A percentile compares a stretch with the other conserved stretches of the same genome.
Conservation (phyloP, 1,139 yeast genomes). For the Lodderomyces margitis region DNA sequence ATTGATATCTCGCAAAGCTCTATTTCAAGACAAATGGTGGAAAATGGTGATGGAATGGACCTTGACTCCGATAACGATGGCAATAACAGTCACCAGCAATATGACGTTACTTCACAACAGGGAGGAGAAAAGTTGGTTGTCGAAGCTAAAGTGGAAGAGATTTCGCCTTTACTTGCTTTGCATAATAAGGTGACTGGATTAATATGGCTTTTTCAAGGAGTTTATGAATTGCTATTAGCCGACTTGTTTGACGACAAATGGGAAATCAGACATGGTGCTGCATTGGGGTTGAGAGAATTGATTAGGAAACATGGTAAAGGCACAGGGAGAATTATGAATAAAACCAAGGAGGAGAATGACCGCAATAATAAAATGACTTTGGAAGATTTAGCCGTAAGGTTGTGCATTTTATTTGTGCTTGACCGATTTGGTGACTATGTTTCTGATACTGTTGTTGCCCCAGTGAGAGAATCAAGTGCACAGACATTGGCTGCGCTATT, state of each 20-base stretch:
- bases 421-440: conserved; percentile 98
- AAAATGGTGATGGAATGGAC: conserved; percentile 21
- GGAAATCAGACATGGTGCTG: conserved; percentile 97
- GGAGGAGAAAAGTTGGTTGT: conserved; percentile 82
- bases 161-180: conserved; percentile 70
- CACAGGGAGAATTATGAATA: conserved; percentile 79
- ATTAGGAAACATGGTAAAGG: conserved; percentile 81
- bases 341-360: conserved; percentile 60
- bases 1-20: conserved; percentile 81
- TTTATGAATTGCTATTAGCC: conserved; percentile 77
- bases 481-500: conserved; percentile 90
- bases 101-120: conserved; percentile 73
- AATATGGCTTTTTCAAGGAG: conserved; percentile 97
- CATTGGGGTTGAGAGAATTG: conserved; percentile 86
- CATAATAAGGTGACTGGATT: conserved; percentile 75
- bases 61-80: conserved; percentile 16
- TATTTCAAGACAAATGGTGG: conserved; percentile 58
- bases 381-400: conserved; percentile 84
- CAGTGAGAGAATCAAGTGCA: conserved; percentile 95
- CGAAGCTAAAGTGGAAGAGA: conserved; percentile 69
- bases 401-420: conserved; percentile 83
- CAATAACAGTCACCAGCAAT: conserved; percentile 20
- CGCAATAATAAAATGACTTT: conserved; percentile 64
- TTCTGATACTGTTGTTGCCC: conserved; percentile 97
- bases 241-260: conserved; percentile 85